Base-by-base conservation (phyloP, 2,329 filamentous ascomycete genomes). In the Trichoderma sp. region DNA sequence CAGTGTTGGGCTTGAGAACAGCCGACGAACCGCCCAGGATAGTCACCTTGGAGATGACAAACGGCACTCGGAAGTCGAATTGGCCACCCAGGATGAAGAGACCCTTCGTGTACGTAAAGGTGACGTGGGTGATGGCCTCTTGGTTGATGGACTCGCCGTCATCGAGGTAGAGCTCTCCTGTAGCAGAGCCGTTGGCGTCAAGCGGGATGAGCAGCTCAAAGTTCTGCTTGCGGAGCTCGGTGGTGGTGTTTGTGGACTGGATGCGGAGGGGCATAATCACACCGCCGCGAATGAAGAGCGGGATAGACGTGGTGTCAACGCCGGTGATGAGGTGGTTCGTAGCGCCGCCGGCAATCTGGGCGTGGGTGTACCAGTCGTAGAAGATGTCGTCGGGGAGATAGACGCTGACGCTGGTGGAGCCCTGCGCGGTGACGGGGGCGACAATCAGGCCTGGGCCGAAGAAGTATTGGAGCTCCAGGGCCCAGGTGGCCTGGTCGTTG, bases 191-290 rank as follows among this genome's bases (percentile, higher is more conserved):
- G 63, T 90, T 81, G 0, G 77, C 75, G 6, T 85, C 88, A 0
- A 91, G 85, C 0, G 92, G 90, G 56, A 96, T 84, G 43, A 95
- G 75, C 62, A 96, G 81, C 76, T 90, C 85, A 80, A 95, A 95
- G 72, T 89, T 83, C 73, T 91, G 83, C 72, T 87, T 83, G 53
- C 90, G 84, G 47, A 92, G 80, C 55, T 85, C 86, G 0, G 84
- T 84, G 0, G 90, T 92, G 0, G 91, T 92, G 80, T 88, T 88
- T 37, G 86, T 85, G 14, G 83, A 80, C 68, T 80, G 82, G 27
- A 80, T 76, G 52, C 91, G 86, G 68, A 88, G 78, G 1, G 90
- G 89, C n/a, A 92, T 76, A 72, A 93, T 88, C 70, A 83, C 81
- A 57, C 91, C 91, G 57, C 88, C 88, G 43, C 87, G 86, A 76